Conservation (phyloP, 2,329 filamentous ascomycete species). For the Penicillium sp. region DNA sequence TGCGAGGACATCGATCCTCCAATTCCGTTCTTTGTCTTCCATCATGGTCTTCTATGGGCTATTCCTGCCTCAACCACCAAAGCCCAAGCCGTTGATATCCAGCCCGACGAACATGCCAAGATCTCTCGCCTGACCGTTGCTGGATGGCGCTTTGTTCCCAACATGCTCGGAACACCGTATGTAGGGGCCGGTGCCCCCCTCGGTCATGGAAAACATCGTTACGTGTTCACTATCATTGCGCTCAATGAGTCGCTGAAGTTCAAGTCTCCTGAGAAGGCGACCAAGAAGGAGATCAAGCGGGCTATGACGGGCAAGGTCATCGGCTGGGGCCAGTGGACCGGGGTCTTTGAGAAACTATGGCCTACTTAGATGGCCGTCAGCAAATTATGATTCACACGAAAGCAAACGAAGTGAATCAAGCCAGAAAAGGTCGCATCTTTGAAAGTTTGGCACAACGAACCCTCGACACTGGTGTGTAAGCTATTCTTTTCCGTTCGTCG, state of each 20-base stretch:
- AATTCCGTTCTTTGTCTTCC: slow-evolving; percentile 27
- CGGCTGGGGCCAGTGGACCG: slow-evolving; percentile 36
- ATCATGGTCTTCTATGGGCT: slow-evolving; percentile 32
- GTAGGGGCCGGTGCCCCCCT: slow-evolving; percentile 28
- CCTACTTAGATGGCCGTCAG: slow-evolving; percentile 3
- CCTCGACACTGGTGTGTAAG: neutral
- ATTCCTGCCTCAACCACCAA: slow-evolving; percentile 27
- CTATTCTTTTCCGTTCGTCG: too few relatives aligned
- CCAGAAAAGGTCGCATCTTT: neutral
- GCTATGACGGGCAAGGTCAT: slow-evolving; percentile 32
- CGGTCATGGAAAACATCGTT: slow-evolving; percentile 36
- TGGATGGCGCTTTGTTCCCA: slow-evolving; percentile 33
- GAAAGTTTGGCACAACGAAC: neutral
- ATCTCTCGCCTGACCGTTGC: slow-evolving; percentile 21
- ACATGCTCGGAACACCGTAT: slow-evolving; percentile 25
- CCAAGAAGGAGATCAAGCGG: slow-evolving; percentile 28
- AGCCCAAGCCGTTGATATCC: slow-evolving; percentile 19
- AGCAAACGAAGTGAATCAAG: neutral
- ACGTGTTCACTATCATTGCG: slow-evolving; percentile 34
- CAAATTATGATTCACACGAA: neutral
- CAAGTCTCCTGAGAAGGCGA: slow-evolving; percentile 20
- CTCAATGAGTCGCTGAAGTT: slow-evolving; percentile 27
- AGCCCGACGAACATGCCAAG: slow-evolving; percentile 7
- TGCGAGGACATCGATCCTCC: slow-evolving; percentile 35
- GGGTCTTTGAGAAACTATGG: slow-evolving; percentile 30